Evolutionary conservation across 1,284 basidiomycete genomes (phyloP), one percentile per base, ranked within the genome.

Genomic region (Ganoderma boninense): DNA sequence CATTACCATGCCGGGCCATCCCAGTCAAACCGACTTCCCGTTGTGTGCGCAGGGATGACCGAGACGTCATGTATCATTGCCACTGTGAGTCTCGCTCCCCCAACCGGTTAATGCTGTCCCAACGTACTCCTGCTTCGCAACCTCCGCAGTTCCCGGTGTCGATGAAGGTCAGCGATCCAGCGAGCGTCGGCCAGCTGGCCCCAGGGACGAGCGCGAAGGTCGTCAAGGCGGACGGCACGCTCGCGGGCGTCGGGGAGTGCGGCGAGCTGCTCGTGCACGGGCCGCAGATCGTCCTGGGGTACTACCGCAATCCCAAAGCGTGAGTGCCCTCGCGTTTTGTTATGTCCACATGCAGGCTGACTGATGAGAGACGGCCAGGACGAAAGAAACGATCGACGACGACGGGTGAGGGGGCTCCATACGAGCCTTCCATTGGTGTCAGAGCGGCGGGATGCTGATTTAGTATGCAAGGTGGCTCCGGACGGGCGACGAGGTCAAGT

Each of bases 401-500:
- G 82, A 89, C 64, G 80, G 81, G 75, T 56, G 8, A 32, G 54
- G 4, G 29, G 4, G 29, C 29, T 32, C 29, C 29, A 4, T 2
- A 32, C 29, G 29, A 32, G 29, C 4, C 4, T 32, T 32, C 2
- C 29, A 32, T 32, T 32, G n/a, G n/a, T n/a, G n/a, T n/a, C n/a
- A n/a, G n/a, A n/a, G n/a, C n/a, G n/a, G n/a, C n/a, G n/a, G n/a
- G n/a, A n/a, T n/a, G n/a, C n/a, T n/a, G n/a, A n/a, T n/a, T n/a
- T n/a, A n/a, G n/a, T n/a, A n/a, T 16, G 18, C 4, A 29, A 56
- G 54, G 54, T 94, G 90, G 90, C 84, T 94, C 7, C 85, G 84
- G 59, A 93, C 92, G 0, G 92, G 92, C 1, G 92, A 94, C 75
- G 88, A 91, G 76, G 92, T 88, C 4, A 80, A 83, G 69, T 85